Percentiles rank a stretch among this genome's conserved stretches.
Conservation (phyloP, 116 monocot species). For the Papilionanthe hybrid region DNA sequence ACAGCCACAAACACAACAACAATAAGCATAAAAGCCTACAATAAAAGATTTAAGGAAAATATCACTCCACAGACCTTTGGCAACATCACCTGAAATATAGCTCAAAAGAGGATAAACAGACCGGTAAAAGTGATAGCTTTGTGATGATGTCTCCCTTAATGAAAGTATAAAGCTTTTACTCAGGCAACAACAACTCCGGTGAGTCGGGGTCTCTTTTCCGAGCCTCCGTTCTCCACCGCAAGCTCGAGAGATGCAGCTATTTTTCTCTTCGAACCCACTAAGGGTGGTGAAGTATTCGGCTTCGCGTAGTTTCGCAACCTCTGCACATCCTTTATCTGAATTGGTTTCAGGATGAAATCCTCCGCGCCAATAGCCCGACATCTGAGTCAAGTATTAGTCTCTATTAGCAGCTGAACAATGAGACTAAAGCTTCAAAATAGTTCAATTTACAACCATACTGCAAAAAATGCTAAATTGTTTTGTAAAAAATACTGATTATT, state of each 20-base stretch:
- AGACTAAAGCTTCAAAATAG: neutral
- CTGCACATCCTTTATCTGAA: conserved; percentile 15
- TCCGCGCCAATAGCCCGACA: conserved; percentile 16
- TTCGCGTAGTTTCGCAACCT: conserved; percentile 4
- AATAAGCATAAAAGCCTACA: too few relatives aligned
- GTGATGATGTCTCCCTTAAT: too few relatives aligned
- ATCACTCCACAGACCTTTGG: too few relatives aligned
- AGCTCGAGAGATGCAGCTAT: neutral
- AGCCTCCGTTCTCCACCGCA: neutral
- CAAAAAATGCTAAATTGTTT: too few relatives aligned
- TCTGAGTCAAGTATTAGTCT: neutral
- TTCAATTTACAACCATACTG: too few relatives aligned
- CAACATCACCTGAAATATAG: too few relatives aligned
- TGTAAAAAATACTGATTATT: too few relatives aligned
- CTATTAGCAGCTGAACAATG: neutral
- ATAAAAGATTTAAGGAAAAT: too few relatives aligned
- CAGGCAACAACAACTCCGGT: conserved; percentile 21
- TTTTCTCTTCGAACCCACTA: conserved; percentile 13
- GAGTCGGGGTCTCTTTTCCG: conserved; percentile 16
- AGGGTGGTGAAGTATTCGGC: neutral
- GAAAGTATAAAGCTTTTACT: too few relatives aligned
- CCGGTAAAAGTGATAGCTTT: too few relatives aligned
- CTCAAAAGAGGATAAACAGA: too few relatives aligned
- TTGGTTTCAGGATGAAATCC: conserved; percentile 20
- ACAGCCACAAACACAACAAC: too few relatives aligned